These are phyloP conservation scores for Hypoxylon rubiginosum DNA, from an alignment of 2,329 filamentous ascomycete genomes.

Conservation along the genomic window DNA sequence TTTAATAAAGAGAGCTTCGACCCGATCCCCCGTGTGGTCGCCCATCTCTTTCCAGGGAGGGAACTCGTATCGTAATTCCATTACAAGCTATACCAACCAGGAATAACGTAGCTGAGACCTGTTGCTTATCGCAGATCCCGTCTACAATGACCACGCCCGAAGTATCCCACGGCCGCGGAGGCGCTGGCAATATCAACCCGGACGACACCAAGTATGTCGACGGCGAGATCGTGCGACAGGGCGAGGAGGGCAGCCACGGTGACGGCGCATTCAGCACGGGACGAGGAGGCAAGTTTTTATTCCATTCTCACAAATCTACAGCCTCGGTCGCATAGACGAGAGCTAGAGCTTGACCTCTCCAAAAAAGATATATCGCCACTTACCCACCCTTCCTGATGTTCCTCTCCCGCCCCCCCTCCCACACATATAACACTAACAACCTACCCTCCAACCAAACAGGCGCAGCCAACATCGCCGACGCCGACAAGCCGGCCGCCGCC, in stretches of 20 bases:
- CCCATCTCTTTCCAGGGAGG: not conserved
- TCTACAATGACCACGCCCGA: constrained; percentile 57
- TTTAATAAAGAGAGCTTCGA: constrained; percentile 13
- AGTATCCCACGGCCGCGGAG: constrained; percentile 72
- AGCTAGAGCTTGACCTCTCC: no score
- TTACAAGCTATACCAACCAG: constrained; percentile 1
- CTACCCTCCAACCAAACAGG: constrained; percentile 56
- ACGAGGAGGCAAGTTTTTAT: constrained; percentile 64
- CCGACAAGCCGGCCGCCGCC: constrained; percentile 54
- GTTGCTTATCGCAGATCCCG: constrained; percentile 18
- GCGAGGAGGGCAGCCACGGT: constrained; percentile 66
- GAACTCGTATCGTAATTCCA: not conserved
- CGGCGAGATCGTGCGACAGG: constrained; percentile 71
- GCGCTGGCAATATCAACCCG: constrained; percentile 71
- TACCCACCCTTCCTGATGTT: not conserved
- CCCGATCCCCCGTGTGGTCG: not conserved
- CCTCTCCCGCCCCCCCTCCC: no score
- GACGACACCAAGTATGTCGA: constrained; percentile 72
- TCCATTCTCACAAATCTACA: not conserved
- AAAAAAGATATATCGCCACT: not conserved
- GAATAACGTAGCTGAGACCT: constrained; percentile 14
- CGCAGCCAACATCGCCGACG: constrained; percentile 70
- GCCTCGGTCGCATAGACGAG: not conserved
- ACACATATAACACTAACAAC: not conserved
- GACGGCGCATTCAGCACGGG: constrained; percentile 72